Evolutionary conservation across 1,284 basidiomycete species (phyloP).

Genomic region (Pseudozyma sp.): DNA sequence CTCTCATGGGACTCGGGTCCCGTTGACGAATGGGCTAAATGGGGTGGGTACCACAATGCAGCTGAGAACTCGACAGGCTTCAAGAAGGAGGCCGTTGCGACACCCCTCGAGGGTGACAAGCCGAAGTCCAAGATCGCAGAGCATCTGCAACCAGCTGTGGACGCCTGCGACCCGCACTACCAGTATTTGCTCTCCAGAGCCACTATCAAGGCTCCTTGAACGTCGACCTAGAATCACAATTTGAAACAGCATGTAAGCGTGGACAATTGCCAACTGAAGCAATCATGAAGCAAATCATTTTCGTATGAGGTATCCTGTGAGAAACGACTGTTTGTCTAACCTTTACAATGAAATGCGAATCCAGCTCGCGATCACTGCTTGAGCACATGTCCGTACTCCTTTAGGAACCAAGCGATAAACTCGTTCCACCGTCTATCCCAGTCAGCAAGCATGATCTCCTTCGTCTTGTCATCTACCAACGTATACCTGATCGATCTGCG

Average conservation of each 20-base stretch:
- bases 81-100: conserved; percentile 42
- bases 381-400: conserved; percentile 9
- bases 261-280: too few species aligned
- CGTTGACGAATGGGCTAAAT: conserved; percentile 63
- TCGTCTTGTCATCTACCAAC: conserved; percentile 22
- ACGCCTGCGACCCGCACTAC: conserved; percentile 39
- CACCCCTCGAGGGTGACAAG: conserved; percentile 14
- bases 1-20: conserved; percentile 62
- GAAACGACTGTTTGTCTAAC: neutral
- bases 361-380: neutral
- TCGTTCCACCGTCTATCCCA: conserved; percentile 50
- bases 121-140: conserved; percentile 45
- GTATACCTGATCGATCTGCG: conserved; percentile 39
- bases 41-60: conserved; percentile 63
- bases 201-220: conserved; percentile 36
- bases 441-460: conserved; percentile 21
- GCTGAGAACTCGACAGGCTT: conserved; percentile 65
- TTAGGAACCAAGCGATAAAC: conserved; percentile 42
- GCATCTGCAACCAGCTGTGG: conserved; percentile 49
- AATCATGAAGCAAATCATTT: too few species aligned
- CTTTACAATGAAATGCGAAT: neutral
- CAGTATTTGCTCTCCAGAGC: conserved; percentile 44
- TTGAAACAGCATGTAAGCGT: too few species aligned
- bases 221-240: neutral
- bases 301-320: too few species aligned